These are phyloP conservation scores for Saccharomyces pastorianus DNA, from an alignment of 1,139 yeast species.

Conservation along the genomic window DNA sequence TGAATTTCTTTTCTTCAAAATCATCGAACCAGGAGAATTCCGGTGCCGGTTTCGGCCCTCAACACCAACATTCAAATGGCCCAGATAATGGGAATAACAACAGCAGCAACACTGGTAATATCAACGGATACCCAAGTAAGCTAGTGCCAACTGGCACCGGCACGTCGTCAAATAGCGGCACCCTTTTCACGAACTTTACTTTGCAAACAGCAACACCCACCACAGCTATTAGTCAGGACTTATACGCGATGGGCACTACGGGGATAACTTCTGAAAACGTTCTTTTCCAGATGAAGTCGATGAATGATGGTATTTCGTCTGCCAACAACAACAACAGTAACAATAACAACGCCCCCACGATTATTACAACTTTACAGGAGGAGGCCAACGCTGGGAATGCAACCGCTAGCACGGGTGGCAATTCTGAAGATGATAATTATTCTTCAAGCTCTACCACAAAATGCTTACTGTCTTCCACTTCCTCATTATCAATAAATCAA, in stretches of 20 bases:
- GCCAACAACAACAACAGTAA: constrained; percentile 4
- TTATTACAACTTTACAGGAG: constrained; percentile 6
- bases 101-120: too few relatives aligned
- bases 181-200: constrained; percentile 26
- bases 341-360: constrained; percentile 13
- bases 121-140: constrained; percentile 1
- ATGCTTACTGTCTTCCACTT: not conserved
- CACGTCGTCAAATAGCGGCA: not conserved
- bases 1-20: constrained; percentile 27
- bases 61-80: constrained; percentile 3
- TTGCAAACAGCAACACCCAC: constrained; percentile 43
- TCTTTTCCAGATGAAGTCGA: constrained; percentile 28
- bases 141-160: not conserved
- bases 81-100: constrained; percentile 3
- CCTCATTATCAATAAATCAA: not conserved
- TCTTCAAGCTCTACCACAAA: constrained; percentile 1
- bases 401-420: not conserved
- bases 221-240: constrained; percentile 54
- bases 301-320: constrained; percentile 14
- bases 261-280: constrained; percentile 38
- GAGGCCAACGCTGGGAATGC: not conserved
- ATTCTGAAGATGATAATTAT: constrained; percentile 5
- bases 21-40: not conserved
- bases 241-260: constrained; percentile 66
- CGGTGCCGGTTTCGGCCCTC: constrained; percentile 3